Evolutionary conservation across 371 early-diverging fungal genomes (phyloP), one percentile per base, ranked within the genome.

Genomic region (Chytridiales sp.): DNA sequence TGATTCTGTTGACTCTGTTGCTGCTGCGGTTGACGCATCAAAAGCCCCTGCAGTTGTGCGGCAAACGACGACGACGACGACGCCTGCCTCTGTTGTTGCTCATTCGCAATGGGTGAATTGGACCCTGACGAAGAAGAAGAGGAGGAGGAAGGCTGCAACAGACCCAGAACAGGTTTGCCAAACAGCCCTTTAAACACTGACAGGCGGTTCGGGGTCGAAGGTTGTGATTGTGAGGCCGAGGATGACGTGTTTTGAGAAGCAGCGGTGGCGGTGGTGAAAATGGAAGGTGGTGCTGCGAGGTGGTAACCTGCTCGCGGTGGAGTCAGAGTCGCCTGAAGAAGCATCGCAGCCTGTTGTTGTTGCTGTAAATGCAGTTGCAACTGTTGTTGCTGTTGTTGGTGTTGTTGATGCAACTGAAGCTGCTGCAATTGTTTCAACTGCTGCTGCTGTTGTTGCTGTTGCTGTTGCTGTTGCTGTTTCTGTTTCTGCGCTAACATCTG

Each of bases 331-430:
- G n/a, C n/a, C n/a, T n/a, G 50, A 49, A 49, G 13, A 35, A 24
- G 34, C 26, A 13, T 15, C 1, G 31, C 15, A 19, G 29, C n/a
- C 17, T 19, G 26, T 19, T 19, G 50, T n/a, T 19, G 50, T 17
- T 13, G 13, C n/a, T 27, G 34, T 13, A 34, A 1, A 17, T 34
- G 50, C 19, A 11, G 31, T 13, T 15, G 50, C 26, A 27, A 34
- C 50, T 60, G 43, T 30, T 63, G 61, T 58, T 66, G 69, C 49
- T 53, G 57, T 11, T 58, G 47, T 40, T 46, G 48, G 36, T 47
- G 46, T 22, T 52, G 49, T 19, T 57, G 51, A 15, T 66, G 57
- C 27, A 35, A 49, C 39, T 58, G 46, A 22, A 41, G 60, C 27
- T 21, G 46, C 51, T 60, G 54, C 26, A 30, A 34, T 19, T 67